phyloP scores from a whole-genome alignment of 768 basidiomycete species.

The Lactarius hengduanensis region DNA sequence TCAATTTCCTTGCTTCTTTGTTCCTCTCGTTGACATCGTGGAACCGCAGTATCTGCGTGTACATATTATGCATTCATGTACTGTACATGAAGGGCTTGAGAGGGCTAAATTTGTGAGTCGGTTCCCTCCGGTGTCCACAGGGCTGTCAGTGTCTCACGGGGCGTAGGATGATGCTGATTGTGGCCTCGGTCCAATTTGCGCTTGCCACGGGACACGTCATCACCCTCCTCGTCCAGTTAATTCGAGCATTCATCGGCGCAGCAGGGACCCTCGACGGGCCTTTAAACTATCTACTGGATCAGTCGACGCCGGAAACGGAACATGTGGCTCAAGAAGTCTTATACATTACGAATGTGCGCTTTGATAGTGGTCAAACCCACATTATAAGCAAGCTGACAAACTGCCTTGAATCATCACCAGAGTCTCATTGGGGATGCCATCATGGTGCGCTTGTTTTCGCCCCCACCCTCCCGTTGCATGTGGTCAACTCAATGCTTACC shows the following conservation, averaged over 20 bases:
- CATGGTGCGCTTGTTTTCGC: background rate
- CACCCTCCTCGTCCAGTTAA: slow-evolving; percentile 13
- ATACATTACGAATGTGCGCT: slow-evolving; percentile 21
- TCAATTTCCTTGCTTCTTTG: background rate
- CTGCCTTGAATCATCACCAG: background rate
- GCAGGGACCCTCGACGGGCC: background rate
- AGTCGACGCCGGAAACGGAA: slow-evolving; percentile 11
- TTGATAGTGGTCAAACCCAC: too few relatives aligned
- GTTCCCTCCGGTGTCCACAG: background rate
- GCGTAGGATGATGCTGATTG: slow-evolving; percentile 14
- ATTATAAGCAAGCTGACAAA: background rate
- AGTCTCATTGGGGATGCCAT: slow-evolving; percentile 23
- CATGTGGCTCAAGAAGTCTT: slow-evolving; percentile 9
- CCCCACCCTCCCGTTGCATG: too few relatives aligned
- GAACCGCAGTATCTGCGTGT: slow-evolving; percentile 15
- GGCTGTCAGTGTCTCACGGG: background rate
- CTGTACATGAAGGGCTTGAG: slow-evolving; percentile 10
- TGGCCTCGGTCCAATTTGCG: slow-evolving; percentile 14
- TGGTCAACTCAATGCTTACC: background rate
- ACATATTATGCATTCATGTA: slow-evolving; percentile 8
- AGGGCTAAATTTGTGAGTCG: slow-evolving; percentile 11
- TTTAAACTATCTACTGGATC: background rate
- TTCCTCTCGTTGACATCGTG: background rate
- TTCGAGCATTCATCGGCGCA: slow-evolving; percentile 7
- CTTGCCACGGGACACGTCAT: slow-evolving; percentile 19